Conservation (phyloP, 371 early-diverging fungal genomes). For the Coemansia sp. region DNA sequence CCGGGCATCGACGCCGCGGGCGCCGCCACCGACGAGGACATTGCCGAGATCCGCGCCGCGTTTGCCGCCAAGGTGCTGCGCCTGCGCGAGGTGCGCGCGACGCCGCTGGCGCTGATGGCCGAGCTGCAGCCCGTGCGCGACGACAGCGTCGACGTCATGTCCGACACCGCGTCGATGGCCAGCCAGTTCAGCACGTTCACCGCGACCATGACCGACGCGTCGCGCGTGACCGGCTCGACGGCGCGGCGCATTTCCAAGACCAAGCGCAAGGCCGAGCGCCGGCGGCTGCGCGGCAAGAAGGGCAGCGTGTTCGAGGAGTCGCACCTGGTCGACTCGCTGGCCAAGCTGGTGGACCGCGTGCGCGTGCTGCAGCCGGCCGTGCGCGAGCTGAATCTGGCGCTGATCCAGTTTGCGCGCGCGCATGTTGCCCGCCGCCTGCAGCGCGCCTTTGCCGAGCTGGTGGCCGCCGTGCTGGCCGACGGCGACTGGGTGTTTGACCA, state of each 20-base stretch:
- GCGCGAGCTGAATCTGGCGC: slow-evolving; percentile 25
- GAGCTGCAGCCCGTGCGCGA: slow-evolving; percentile 10
- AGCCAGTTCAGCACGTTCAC: slow-evolving; percentile 82
- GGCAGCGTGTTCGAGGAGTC: slow-evolving; percentile 88
- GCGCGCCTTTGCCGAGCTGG: slow-evolving; percentile 7
- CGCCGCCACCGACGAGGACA: slow-evolving; percentile 63
- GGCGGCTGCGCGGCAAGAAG: slow-evolving; percentile 81
- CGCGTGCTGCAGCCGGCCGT: slow-evolving; percentile 23
- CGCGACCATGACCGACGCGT: slow-evolving; percentile 58
- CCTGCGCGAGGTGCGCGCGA: slow-evolving; percentile 45
- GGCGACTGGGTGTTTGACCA: slow-evolving; percentile 37
- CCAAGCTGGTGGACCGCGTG: slow-evolving; percentile 35
- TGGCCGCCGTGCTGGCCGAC: slow-evolving; percentile 9
- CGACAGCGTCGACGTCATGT: slow-evolving; percentile 90
- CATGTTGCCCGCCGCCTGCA: slow-evolving; percentile 22
- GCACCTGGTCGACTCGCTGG: slow-evolving; percentile 71
- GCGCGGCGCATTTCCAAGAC: slow-evolving; percentile 56
- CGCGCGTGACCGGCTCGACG: slow-evolving; percentile 53
- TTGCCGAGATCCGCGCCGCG: slow-evolving; percentile 70
- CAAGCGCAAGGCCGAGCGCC: slow-evolving; percentile 70
- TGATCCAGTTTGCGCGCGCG: slow-evolving; percentile 15
- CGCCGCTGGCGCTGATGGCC: slow-evolving; percentile 24
- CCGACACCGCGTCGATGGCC: slow-evolving; percentile 90
- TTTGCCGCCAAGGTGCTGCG: slow-evolving; percentile 60
- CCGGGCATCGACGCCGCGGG: slow-evolving; percentile 71